Evolutionary conservation across 2,329 filamentous ascomycete species (phyloP), one percentile per base, ranked within the genome.

Genomic region (Fusarium dimerum): DNA sequence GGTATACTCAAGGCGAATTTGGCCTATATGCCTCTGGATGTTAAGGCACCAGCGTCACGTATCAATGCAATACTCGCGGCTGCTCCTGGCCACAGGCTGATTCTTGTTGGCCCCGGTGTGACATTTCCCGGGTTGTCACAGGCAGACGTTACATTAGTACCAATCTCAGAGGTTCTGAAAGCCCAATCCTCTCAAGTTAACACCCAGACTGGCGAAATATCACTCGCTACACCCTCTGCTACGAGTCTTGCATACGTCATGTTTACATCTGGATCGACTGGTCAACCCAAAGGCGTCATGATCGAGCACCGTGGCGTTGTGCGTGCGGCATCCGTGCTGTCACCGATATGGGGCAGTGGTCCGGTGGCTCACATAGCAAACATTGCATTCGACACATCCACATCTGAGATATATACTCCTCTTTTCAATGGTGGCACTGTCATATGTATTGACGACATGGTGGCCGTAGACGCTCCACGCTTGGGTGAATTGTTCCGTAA

Each of bases 201-300:
- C 0, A 32, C 18, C 3, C 5, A 5, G 26, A 29, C 6, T n/a
- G 13, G 29, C 29, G 7, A 2, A 47, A 12, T 2, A 26, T 26
- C 20, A 26, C 5, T 7, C 4, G 7, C 20, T 26, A 5, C 20
- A 26, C 55, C 52, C 10, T 42, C 46, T 0, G 52, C 53, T 0
- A 48, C 43, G 3, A 57, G 50, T 3, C 56, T 63, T 0, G 58
- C 58, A 2, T 66, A 66, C 18, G 76, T 79, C 51, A 75, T 80
- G 60, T 80, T 79, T 55, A 81, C 78, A 7, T 80, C 78, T 5
- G 78, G 78, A 3, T 79, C 76, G 7, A 81, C 78, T 1, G 78
- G 78, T 2, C 65, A 67, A 26, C 78, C 78, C 3, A 81, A 81
- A 63, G 78, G 78, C 29, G 77, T 80, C 16, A 72, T 79, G 55